These are phyloP conservation scores for Dalechampia spathulata DNA, from an alignment of 441 rosid genomes.

Conservation along the genomic window DNA sequence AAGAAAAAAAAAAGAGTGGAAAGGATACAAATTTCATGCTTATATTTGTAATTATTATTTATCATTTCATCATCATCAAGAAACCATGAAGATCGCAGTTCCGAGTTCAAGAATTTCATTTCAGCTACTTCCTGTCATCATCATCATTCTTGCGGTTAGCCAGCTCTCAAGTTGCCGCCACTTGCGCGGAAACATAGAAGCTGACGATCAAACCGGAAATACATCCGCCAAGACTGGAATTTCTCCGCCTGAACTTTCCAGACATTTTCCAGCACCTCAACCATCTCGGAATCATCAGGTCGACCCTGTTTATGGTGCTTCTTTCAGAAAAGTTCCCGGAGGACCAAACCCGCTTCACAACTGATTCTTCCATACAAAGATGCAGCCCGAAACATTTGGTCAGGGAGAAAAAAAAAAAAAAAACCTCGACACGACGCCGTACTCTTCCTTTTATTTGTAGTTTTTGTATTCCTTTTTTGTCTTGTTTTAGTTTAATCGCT, in stretches of 20 bases:
- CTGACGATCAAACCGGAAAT: too few relatives aligned
- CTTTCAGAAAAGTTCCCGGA: constrained; percentile 32
- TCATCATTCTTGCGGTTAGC: constrained; percentile 20
- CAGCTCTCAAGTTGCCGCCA: constrained; percentile 31
- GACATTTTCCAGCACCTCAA: constrained; percentile 28
- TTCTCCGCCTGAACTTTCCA: constrained; percentile 11
- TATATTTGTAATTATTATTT: not conserved
- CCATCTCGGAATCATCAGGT: constrained; percentile 16
- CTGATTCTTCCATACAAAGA: too few relatives aligned
- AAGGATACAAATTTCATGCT: not conserved
- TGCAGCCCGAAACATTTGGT: too few relatives aligned
- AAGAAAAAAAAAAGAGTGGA: not conserved
- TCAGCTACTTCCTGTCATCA: constrained; percentile 22
- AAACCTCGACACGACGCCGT: too few relatives aligned
- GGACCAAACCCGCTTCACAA: constrained; percentile 58
- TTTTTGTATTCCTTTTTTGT: too few relatives aligned
- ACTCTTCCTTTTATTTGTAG: too few relatives aligned
- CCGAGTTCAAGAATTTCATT: constrained; percentile 19
- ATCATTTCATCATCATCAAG: not conserved
- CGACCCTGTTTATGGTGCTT: constrained; percentile 29
- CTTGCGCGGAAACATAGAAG: constrained; percentile 10
- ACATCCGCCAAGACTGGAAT: constrained; percentile 7
- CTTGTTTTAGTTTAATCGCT: too few relatives aligned
- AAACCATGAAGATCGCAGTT: constrained; percentile 25
- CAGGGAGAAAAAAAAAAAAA: too few relatives aligned